Evolutionary conservation across 129 eudicot genomes (phyloP), one percentile per base, ranked within the genome.

Genomic region (Glebionis coronaria): DNA sequence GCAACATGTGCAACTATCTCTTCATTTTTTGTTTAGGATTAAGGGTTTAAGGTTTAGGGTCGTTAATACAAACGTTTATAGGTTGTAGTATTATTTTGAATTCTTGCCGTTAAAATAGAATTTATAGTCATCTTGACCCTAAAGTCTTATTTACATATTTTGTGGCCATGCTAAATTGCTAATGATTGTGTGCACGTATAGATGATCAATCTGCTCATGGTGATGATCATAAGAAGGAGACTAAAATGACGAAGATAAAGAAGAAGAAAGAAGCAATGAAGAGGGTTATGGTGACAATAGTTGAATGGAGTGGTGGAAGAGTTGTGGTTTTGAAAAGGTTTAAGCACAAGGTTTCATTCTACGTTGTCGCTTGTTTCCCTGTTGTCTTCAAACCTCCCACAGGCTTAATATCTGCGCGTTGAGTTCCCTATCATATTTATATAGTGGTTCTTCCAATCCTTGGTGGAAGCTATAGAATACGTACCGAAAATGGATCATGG

Each of bases 281-380:
- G 82, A 80, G 80, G 82, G 77, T 86, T 23, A 61, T 90, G 19
- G 67, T 86, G 49, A 69, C 90, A 31, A 71, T 86, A 28, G 35
- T 84, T 3, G 78, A 82, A 40, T 90, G 97, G 95, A 86, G 90
- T 49, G 95, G 74, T 44, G 82, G 80, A 63, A 82, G 84, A 78
- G 65, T 63, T 54, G 56, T 90, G 52, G 75, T 90, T 16, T 75
- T 86, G 31, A 82, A 78, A 76, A 90, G 84, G 77, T 67, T 83
- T 40, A 84, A 90, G 81, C 68, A 86, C 71, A 90, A 90, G 82
- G 67, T 90, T 51, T 77, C 84, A 0, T 28, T 82, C 50, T 86
- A 76, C 53, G 80, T 90, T 51, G 79, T 90, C 29, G 83, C 84
- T 60, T 90, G 97, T 79, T 80, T 83, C 72, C 90, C 90, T 25